Evolutionary conservation across 768 basidiomycete genomes (phyloP).

Genomic region (Pleurotus tuoliensis): DNA sequence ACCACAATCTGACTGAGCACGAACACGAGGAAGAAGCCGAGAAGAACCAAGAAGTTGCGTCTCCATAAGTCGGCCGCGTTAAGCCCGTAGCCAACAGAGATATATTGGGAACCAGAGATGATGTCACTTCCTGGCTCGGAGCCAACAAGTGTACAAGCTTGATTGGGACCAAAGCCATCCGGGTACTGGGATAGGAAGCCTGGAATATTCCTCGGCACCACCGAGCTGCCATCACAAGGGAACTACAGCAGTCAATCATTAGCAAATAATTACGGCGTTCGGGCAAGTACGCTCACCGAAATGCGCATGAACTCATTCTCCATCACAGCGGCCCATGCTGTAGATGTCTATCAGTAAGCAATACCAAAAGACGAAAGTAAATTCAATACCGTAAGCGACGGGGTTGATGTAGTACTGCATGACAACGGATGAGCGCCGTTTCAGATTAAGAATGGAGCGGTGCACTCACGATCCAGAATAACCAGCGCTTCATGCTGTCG

Average conservation of each 20-base stretch:
- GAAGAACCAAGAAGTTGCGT: slow-evolving; percentile 63
- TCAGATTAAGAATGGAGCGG: no score
- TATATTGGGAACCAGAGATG: slow-evolving; percentile 60
- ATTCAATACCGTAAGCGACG: slow-evolving; percentile 54
- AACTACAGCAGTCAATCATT: slow-evolving; percentile 31
- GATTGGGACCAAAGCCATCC: slow-evolving; percentile 61
- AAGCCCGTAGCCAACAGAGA: slow-evolving; percentile 51
- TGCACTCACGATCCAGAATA: slow-evolving; percentile 76
- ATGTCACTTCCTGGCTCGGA: slow-evolving; percentile 47
- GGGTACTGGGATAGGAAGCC: slow-evolving; percentile 54
- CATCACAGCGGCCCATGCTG: slow-evolving; percentile 74
- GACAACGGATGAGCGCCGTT: not conserved
- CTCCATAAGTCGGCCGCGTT: slow-evolving; percentile 55
- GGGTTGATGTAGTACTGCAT: slow-evolving; percentile 78
- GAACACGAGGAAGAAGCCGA: slow-evolving; percentile 71
- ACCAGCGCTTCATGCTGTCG: slow-evolving; percentile 66
- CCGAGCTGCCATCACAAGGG: slow-evolving; percentile 58
- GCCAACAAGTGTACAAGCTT: slow-evolving; percentile 78
- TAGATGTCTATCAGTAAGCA: not conserved
- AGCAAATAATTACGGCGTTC: not conserved
- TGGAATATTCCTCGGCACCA: slow-evolving; percentile 62
- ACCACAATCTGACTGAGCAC: slow-evolving; percentile 63
- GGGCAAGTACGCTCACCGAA: slow-evolving; percentile 37
- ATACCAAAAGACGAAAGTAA: not conserved
- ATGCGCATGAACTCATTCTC: slow-evolving; percentile 83